Conservation (phyloP, 2,329 filamentous ascomycete genomes). For the Fusarium nanum region DNA sequence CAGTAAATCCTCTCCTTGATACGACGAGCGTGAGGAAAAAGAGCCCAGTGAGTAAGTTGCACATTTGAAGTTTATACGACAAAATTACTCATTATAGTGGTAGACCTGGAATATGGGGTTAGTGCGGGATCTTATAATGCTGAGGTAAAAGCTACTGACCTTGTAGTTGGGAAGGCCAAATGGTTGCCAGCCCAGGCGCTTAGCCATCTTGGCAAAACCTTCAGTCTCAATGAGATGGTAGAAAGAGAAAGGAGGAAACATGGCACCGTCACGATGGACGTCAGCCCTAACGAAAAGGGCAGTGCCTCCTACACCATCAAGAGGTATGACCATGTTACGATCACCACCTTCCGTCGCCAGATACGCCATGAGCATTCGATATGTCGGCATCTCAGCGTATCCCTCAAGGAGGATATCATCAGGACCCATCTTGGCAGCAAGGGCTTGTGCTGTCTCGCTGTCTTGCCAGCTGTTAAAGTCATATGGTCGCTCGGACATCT, state of each 20-base stretch:
- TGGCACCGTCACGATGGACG: constrained; percentile 95
- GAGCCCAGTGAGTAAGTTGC: constrained; percentile 14
- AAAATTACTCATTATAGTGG: constrained; percentile 83
- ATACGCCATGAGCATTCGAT: constrained; percentile 90
- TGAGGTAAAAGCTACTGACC: constrained; percentile 64
- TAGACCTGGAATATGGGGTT: constrained; percentile 72
- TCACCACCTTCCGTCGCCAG: constrained; percentile 72
- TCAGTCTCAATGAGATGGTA: constrained; percentile 98
- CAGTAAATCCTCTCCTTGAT: constrained; percentile 18
- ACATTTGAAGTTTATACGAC: not conserved
- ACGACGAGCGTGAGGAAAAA: constrained; percentile 30
- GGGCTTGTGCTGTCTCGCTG: constrained; percentile 78
- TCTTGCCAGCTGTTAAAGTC: constrained; percentile 99
- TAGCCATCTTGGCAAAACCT: constrained; percentile 97
- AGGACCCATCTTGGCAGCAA: constrained; percentile 83
- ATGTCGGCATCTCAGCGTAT: constrained; percentile 92
- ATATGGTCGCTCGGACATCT: constrained; percentile 83
- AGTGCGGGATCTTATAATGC: not conserved
- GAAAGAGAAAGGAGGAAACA: constrained; percentile 97
- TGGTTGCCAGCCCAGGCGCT: constrained; percentile 84
- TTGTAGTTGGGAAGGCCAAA: constrained; percentile 97
- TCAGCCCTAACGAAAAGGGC: constrained; percentile 95
- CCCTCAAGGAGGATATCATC: constrained; percentile 96
- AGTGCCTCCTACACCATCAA: constrained; percentile 95
- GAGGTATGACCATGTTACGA: constrained; percentile 71